These are phyloP conservation scores for Pascua sp. DNA, from an alignment of 1,284 basidiomycete genomes.

Conservation along the genomic window DNA sequence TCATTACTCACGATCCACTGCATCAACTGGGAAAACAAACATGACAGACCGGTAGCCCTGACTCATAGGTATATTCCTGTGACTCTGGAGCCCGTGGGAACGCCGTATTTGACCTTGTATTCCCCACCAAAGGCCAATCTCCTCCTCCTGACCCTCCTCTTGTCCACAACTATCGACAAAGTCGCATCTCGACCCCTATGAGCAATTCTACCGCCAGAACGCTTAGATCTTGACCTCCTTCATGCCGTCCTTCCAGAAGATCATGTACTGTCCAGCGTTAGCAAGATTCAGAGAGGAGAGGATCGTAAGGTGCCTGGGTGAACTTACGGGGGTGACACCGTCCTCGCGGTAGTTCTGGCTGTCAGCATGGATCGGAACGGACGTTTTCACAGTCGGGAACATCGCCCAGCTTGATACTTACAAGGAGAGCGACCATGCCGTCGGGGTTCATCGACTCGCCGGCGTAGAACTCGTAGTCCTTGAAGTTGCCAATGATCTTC, in stretches of 20 bases:
- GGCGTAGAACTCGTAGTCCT: slow-evolving; percentile 63
- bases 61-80: too few species aligned
- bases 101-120: too few species aligned
- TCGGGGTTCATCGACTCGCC: slow-evolving; percentile 83
- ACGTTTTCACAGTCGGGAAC: too few species aligned
- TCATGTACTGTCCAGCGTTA: slow-evolving; percentile 53
- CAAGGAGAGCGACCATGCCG: slow-evolving; percentile 81
- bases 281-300: neutral
- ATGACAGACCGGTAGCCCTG: too few species aligned
- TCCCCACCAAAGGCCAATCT: too few species aligned
- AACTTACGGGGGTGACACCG: slow-evolving; percentile 54
- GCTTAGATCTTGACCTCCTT: slow-evolving; percentile 55
- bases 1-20: too few species aligned
- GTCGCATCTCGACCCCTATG: too few species aligned
- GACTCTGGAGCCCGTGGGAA: too few species aligned
- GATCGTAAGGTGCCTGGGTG: neutral
- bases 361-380: slow-evolving; percentile 6
- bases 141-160: too few species aligned
- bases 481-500: slow-evolving; percentile 86
- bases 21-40: too few species aligned
- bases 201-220: too few species aligned
- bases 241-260: slow-evolving; percentile 88
- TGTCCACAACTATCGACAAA: too few species aligned
- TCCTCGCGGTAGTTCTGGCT: slow-evolving; percentile 56
- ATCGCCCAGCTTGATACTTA: slow-evolving; percentile 31